phyloP scores from a whole-genome alignment of 768 basidiomycete species.

The Pulveroboletus ravenelii region DNA sequence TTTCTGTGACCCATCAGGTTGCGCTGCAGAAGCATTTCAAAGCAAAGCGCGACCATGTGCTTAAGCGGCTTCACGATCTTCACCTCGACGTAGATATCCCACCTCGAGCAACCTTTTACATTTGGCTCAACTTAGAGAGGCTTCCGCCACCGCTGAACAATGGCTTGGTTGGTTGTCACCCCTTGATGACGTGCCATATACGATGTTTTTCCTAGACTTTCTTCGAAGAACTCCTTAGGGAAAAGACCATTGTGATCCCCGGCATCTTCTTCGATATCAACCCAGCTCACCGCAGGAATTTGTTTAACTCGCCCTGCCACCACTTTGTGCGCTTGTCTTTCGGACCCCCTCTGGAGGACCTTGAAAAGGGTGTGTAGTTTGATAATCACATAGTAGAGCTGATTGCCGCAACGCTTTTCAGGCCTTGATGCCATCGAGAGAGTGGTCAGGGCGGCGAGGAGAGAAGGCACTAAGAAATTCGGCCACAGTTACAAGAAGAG shows the following conservation, averaged over 20 bases:
- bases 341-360: constrained; percentile 73
- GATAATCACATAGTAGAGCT: background rate
- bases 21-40: constrained; percentile 91
- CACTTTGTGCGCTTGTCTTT: constrained; percentile 86
- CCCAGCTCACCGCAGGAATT: constrained; percentile 77
- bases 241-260: constrained; percentile 86
- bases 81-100: constrained; percentile 74
- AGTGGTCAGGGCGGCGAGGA: constrained; percentile 66
- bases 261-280: constrained; percentile 85
- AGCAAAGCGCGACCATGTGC: constrained; percentile 84
- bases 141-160: constrained; percentile 83
- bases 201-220: constrained; percentile 53
- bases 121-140: constrained; percentile 84
- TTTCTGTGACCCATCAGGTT: constrained; percentile 35
- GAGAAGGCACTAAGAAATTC: constrained; percentile 53
- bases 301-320: constrained; percentile 88
- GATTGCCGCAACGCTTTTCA: constrained; percentile 19
- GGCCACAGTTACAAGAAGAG: constrained; percentile 72
- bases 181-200: background rate
- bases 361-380: constrained; percentile 59
- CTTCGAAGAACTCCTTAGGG: constrained; percentile 91
- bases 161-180: constrained; percentile 57
- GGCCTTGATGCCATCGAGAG: constrained; percentile 84
- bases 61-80: constrained; percentile 72
- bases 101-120: constrained; percentile 84